phyloP scores from a whole-genome alignment of 176 grass and related monocot genomes.

The Raddia guianensis region DNA sequence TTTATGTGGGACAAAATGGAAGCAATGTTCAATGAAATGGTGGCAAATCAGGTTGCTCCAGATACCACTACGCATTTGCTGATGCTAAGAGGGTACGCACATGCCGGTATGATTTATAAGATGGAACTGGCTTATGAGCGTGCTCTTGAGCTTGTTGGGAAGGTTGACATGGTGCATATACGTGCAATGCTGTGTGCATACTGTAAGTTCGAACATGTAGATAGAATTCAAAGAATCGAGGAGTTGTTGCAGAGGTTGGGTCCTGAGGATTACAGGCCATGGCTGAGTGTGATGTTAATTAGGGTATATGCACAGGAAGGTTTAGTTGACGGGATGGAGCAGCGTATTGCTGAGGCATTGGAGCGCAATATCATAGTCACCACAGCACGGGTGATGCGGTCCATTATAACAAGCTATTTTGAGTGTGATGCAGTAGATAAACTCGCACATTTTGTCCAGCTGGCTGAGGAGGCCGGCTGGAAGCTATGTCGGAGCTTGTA shows the following conservation, averaged over 20 bases:
- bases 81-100: conserved; percentile 76
- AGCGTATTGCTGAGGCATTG: conserved; percentile 66
- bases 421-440: conserved; percentile 54
- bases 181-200: conserved; percentile 86
- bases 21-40: conserved; percentile 53
- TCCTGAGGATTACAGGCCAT: conserved; percentile 70
- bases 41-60: conserved; percentile 53
- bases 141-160: conserved; percentile 41
- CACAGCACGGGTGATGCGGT: conserved; percentile 55
- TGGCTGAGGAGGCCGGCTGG: conserved; percentile 72
- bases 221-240: conserved; percentile 77
- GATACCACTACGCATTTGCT: conserved; percentile 70
- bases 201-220: conserved; percentile 54
- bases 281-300: conserved; percentile 87
- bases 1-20: conserved; percentile 95
- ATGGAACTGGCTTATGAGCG: conserved; percentile 79
- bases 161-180: conserved; percentile 47
- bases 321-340: conserved; percentile 76
- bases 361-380: conserved; percentile 55
- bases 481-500: conserved; percentile 80
- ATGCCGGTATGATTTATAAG: conserved; percentile 67
- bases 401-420: conserved; percentile 73
- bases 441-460: conserved; percentile 63
- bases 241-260: conserved; percentile 59
- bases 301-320: conserved; percentile 74